A percentile compares a stretch with the other conserved stretches of the same genome.
Evolutionary conservation across 1,139 yeast genomes (phyloP).

Genomic region (Sugiyamaella pinicola): DNA sequence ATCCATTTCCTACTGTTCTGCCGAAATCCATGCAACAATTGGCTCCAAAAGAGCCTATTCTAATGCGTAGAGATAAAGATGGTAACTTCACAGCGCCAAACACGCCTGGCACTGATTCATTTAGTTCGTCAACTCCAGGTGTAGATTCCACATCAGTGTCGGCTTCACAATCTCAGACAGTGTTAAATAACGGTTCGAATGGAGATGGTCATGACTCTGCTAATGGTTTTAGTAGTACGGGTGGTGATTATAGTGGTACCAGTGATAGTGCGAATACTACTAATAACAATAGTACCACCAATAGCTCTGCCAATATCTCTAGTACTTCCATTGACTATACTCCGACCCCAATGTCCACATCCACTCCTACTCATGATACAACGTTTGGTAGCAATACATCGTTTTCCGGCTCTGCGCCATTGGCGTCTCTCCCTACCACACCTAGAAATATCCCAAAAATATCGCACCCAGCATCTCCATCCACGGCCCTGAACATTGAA

Average conservation of each 20-base stretch:
- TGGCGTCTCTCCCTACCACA: conserved; percentile 8
- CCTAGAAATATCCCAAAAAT: conserved; percentile 18
- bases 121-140: conserved; percentile 1
- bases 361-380: conserved; percentile 15
- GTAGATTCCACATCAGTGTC: background rate
- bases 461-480: conserved; percentile 16
- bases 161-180: conserved; percentile 1
- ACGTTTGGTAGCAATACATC: background rate
- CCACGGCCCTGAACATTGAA: conserved; percentile 53
- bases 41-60: conserved; percentile 41
- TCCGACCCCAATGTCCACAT: conserved; percentile 9
- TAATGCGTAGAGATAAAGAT: conserved; percentile 36
- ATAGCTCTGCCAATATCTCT: conserved; percentile 2
- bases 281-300: conserved; percentile 9
- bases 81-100: conserved; percentile 31
- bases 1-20: conserved; percentile 34
- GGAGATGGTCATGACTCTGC: background rate
- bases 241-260: too few relatives aligned
- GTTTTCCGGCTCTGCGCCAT: background rate
- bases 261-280: background rate
- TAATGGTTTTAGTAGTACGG: background rate
- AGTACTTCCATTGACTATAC: background rate
- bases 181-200: background rate
- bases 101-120: conserved; percentile 17
- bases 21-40: conserved; percentile 40